Conservation (phyloP, 2,329 filamentous ascomycete genomes). For the Aaosphaeria pasadenensis region DNA sequence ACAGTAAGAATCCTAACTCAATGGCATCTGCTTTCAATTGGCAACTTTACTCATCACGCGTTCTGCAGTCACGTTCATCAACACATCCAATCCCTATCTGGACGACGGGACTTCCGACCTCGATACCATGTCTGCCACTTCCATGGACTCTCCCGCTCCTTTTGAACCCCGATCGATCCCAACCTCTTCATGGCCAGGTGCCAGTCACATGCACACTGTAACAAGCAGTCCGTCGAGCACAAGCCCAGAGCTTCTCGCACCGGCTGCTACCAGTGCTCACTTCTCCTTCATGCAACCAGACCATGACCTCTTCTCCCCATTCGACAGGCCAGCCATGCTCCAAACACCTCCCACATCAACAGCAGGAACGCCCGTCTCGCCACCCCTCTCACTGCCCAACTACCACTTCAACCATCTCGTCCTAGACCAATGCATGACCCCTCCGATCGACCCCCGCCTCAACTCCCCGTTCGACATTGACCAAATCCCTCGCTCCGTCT, state of each 20-base stretch:
- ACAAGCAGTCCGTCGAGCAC: slow-evolving; percentile 40
- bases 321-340: slow-evolving; percentile 15
- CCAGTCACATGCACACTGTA: slow-evolving; percentile 20
- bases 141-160: slow-evolving; percentile 29
- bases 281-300: slow-evolving; percentile 24
- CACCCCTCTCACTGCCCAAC: slow-evolving; percentile 43
- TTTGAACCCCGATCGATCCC: slow-evolving; percentile 22
- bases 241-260: slow-evolving; percentile 54
- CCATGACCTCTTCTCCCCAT: slow-evolving; percentile 22
- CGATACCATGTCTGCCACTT: slow-evolving; percentile 28
- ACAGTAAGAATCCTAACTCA: slow-evolving; percentile 41
- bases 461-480: slow-evolving; percentile 29
- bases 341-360: slow-evolving; percentile 29
- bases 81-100: slow-evolving; percentile 61
- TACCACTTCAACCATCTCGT: slow-evolving; percentile 57
- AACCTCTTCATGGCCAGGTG: slow-evolving; percentile 22
- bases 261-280: slow-evolving; percentile 44
- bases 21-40: not conserved
- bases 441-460: slow-evolving; percentile 34
- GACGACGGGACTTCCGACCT: slow-evolving; percentile 41
- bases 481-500: slow-evolving; percentile 20
- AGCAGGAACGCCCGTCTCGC: slow-evolving; percentile 36
- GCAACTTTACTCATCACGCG: slow-evolving; percentile 6
- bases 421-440: slow-evolving; percentile 23
- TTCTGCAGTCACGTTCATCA: slow-evolving; percentile 56